Percentiles rank a stretch among this genome's conserved stretches.
phyloP scores from a whole-genome alignment of 805 yeast genomes.

The Sugiyamaella valdiviana region DNA sequence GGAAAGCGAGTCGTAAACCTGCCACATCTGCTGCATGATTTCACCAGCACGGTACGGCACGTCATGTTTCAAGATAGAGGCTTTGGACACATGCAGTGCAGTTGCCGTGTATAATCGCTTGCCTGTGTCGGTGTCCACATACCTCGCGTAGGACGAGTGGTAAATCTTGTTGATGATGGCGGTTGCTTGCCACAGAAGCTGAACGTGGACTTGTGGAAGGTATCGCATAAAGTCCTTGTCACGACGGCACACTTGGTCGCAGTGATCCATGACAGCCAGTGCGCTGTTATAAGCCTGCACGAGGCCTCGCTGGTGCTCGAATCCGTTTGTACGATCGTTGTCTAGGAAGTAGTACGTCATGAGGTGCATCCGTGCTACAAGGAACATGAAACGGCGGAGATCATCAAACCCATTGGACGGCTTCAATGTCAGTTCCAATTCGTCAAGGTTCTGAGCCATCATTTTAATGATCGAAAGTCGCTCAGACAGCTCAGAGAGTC shows the following conservation, averaged over 20 bases:
- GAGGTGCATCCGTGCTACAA: constrained; percentile 74
- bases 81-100: constrained; percentile 52
- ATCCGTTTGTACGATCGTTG: constrained; percentile 34
- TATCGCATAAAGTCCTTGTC: constrained; percentile 63
- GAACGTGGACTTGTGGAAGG: constrained; percentile 69
- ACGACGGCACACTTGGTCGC: constrained; percentile 51
- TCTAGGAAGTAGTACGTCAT: constrained; percentile 78
- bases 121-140: constrained; percentile 67
- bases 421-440: constrained; percentile 47
- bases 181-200: constrained; percentile 88
- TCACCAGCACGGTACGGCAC: constrained; percentile 90
- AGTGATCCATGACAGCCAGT: constrained; percentile 60
- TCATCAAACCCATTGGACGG: constrained; percentile 48
- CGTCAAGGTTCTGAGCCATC: constrained; percentile 65
- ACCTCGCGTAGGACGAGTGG: constrained; percentile 64
- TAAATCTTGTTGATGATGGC: constrained; percentile 72
- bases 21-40: constrained; percentile 93
- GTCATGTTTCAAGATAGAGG: constrained; percentile 85
- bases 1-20: constrained; percentile 62
- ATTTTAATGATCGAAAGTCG: constrained; percentile 69
- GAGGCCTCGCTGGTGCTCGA: constrained; percentile 67
- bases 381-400: constrained; percentile 59
- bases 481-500: constrained; percentile 61
- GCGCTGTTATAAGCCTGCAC: constrained; percentile 78
- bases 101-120: constrained; percentile 42